Base-by-base conservation (phyloP, 306 rosid species). In the Chamaecrista fasciculata region DNA sequence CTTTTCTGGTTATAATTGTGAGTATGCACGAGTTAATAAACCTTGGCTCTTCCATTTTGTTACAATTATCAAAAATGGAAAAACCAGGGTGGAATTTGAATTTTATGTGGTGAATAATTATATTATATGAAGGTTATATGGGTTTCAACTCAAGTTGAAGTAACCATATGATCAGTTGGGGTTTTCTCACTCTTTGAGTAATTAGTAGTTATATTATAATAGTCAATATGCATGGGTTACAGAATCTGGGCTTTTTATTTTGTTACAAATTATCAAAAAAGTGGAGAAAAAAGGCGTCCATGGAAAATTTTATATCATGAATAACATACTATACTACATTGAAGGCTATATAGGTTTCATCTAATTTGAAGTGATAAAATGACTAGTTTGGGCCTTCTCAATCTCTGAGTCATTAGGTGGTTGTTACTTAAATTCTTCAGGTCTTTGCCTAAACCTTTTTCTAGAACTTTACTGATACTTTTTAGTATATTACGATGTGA, bases 381-480 rank as follows among this genome's bases (percentile, higher is more conserved):
- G 52, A 69, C 39, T 40, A 39, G 25, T 23, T 33, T 7, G 31
- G 24, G 29, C 37, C 21, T 25, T 61, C 23, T 57, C 37, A 31
- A 65, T 29, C 31, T 23, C 47, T 11, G 36, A 48, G 66, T 42
- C 52, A 40, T 42, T 64, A 8, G 50, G 40, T 39, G 59, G 9
- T 8, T 53, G 49, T 62, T 20, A 34, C 61, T 31, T 19, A 11
- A 53, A 20, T 52, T 52, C 21, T 50, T 14, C 15, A 7, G 8
- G 19, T 49, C 11, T 12, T 8, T 61, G 42, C 10, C 50, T 60
- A 57, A 73, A 40, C 43, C 64, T 50, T 44, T 66, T 23, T 78
- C 42, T 43, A 70, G 42, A 21, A 25, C n/a, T 47, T 47, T n/a
- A 16, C 10, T 70, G 24, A 53, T 18, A 70, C 5, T 14, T 68